Evolutionary conservation across 345 rosid species (phyloP).

Genomic region (Euclidium syriacum): DNA sequence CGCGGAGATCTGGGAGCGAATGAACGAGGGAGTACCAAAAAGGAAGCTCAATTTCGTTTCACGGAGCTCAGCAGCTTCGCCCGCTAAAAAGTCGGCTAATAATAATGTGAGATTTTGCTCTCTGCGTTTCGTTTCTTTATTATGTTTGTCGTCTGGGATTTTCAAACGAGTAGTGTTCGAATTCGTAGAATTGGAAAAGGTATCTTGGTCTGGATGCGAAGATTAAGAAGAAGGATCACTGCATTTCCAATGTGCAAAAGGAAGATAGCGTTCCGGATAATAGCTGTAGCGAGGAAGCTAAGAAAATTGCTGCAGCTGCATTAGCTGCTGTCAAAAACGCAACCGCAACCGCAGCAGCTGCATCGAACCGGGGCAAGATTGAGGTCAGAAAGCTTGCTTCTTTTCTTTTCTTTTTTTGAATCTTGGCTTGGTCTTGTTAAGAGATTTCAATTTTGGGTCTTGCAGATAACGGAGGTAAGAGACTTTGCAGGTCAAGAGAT

Average conservation of each 20-base stretch:
- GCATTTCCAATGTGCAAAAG: conserved; percentile 14
- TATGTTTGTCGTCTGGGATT: background rate
- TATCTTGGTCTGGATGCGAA: conserved; percentile 22
- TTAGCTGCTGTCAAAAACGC: conserved; percentile 81
- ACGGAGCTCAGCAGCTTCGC: conserved; percentile 13
- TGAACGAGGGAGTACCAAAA: conserved; percentile 30
- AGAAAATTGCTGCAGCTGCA: conserved; percentile 79
- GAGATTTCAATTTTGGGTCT: background rate
- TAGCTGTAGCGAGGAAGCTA: conserved; percentile 52
- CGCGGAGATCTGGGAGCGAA: conserved; percentile 22
- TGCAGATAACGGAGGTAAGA: conserved; percentile 69
- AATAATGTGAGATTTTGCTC: conserved; percentile 32
- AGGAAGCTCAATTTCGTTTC: conserved; percentile 23
- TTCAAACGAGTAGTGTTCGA: background rate
- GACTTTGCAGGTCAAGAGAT: conserved; percentile 90
- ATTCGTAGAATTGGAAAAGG: conserved; percentile 24
- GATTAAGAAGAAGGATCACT: conserved; percentile 10
- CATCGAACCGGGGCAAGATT: conserved; percentile 59
- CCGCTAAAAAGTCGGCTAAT: conserved; percentile 19
- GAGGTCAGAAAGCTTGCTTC: conserved; percentile 47
- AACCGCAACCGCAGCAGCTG: conserved; percentile 63
- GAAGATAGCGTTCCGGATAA: conserved; percentile 25
- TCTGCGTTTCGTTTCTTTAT: background rate
- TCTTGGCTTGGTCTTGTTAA: background rate
- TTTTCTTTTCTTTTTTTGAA: background rate